A percentile compares a stretch with the other conserved stretches of the same genome.
Conservation (phyloP, 306 rosid species). For the Crotalaria pallida region DNA sequence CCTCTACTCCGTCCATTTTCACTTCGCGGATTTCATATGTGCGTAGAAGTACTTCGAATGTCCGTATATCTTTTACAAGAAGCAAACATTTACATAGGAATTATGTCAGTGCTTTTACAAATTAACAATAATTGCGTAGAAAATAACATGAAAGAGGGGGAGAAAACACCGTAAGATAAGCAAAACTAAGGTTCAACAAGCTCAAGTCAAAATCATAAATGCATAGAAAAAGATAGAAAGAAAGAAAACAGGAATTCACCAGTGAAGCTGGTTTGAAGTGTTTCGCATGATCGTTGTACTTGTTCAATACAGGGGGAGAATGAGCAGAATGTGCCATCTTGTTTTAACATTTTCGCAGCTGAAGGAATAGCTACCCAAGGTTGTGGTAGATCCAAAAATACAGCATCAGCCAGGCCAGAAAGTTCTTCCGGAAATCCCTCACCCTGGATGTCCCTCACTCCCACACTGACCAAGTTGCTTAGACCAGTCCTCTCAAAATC, state of each 20-base stretch:
- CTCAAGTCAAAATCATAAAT: background rate
- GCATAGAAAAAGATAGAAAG: background rate
- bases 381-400: conserved; percentile 72
- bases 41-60: conserved; percentile 75
- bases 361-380: conserved; percentile 80
- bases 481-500: conserved; percentile 73
- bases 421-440: conserved; percentile 65
- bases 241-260: conserved; percentile 24
- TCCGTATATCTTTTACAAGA: conserved; percentile 57
- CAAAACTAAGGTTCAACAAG: background rate
- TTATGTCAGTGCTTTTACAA: background rate
- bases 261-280: conserved; percentile 47
- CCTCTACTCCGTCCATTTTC: conserved; percentile 26
- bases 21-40: conserved; percentile 69
- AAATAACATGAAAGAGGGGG: background rate
- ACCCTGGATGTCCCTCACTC: conserved; percentile 66
- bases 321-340: conserved; percentile 57
- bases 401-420: conserved; percentile 46
- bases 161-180: background rate
- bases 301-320: conserved; percentile 73
- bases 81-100: background rate
- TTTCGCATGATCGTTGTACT: conserved; percentile 52
- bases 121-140: background rate
- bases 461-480: conserved; percentile 47
- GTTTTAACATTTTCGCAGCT: conserved; percentile 53